Evolutionary conservation across 306 rosid genomes (phyloP), one percentile per base, ranked within the genome.

Genomic region (Lupinus albus): DNA sequence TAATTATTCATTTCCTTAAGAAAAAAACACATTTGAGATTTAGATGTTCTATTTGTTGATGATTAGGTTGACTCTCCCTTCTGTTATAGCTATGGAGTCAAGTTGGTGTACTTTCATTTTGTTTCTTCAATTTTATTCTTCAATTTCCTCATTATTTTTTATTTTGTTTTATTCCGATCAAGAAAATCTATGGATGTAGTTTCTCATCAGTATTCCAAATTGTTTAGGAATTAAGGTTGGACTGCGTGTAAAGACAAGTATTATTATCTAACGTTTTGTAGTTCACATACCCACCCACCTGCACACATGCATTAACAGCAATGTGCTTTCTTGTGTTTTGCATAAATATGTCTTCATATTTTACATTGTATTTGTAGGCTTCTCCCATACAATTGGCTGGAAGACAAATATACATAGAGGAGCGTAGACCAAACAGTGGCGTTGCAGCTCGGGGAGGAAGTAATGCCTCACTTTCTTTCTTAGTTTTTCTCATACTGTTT

Each of bases 351-450:
- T 42, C 51, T 58, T 63, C 66, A 35, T 68, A 12, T 39, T 39
- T 55, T 39, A 41, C 41, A 14, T 76, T 70, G 58, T 79, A 38
- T 55, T 12, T 78, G 69, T 70, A 93, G 96, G 96, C 97, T n/a
- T 93, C 99, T 69, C 96, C 97, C 7, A 80, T 90, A 70, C 92
- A 83, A 49, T 78, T 94, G 76, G 94, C 83, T 74, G 99, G 96
- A 73, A 86, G 97, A 75, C 96, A 81, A 79, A 84, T 93, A 53
- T 90, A 90, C 84, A 82, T 93, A 25, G 95, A 90, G 83, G 96
- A 86, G 78, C 91, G 92, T 35, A 90, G 97, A 80, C 95, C 97
- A 64, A 90, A 87, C 89, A 88, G 80, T 73, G 59, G 74, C 32
- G 67, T 74, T 69, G 76, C 83, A 9, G 60, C 87, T 57, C 83